Percentiles rank a stretch among this genome's conserved stretches.
Conservation (phyloP, 2,329 filamentous ascomycete species). For the Pseudopyricularia javanii region DNA sequence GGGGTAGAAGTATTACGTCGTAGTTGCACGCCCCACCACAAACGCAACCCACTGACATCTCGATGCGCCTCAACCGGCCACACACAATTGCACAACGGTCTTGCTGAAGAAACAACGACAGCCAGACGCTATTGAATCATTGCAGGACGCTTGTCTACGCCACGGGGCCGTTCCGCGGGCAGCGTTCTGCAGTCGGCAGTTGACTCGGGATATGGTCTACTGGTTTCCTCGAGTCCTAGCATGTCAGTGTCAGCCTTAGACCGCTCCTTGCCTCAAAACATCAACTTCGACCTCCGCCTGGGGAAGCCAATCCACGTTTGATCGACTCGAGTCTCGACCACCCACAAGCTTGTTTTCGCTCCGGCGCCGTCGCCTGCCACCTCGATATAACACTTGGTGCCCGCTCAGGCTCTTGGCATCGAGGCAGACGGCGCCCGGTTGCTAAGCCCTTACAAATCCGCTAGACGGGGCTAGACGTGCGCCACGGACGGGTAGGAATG, state of each 20-base stretch:
- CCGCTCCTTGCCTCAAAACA: too few species aligned
- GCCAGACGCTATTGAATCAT: neutral
- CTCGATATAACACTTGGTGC: neutral
- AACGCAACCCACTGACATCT: too few species aligned
- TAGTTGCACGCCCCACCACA: too few species aligned
- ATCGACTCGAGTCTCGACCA: neutral
- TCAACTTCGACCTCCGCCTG: too few species aligned
- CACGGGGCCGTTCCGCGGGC: neutral
- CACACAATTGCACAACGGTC: neutral
- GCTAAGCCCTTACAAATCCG: neutral
- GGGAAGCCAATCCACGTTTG: neutral
- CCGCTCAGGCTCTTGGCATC: neutral
- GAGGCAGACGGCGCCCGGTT: neutral
- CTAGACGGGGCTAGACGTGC: neutral
- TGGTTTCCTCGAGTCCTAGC: too few species aligned
- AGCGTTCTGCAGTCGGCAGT: too few species aligned
- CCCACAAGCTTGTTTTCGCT: neutral
- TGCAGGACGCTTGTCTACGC: neutral
- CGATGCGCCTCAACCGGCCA: too few species aligned
- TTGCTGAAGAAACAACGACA: neutral
- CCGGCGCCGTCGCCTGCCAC: neutral
- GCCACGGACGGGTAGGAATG: neutral
- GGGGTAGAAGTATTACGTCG: too few species aligned
- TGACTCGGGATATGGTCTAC: too few species aligned
- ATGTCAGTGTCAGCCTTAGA: too few species aligned